A percentile compares a stretch with the other conserved stretches of the same genome.
Conservation (phyloP, 345 rosid genomes). For the Psidium friedrichsthalianum region DNA sequence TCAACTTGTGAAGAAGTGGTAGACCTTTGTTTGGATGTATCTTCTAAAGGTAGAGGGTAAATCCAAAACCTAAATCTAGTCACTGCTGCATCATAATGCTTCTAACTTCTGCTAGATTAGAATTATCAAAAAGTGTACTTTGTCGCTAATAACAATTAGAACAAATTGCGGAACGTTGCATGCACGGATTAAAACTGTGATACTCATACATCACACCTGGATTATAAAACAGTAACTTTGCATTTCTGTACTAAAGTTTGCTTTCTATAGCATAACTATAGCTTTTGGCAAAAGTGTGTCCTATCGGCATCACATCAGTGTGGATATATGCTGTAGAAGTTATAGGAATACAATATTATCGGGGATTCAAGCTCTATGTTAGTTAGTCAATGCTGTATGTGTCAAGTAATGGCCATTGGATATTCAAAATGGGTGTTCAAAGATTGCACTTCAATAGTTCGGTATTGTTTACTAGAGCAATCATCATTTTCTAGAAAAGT, state of each 20-base stretch:
- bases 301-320: neutral
- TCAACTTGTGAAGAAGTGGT: neutral
- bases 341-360: neutral
- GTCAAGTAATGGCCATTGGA: neutral
- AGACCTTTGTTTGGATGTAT: neutral
- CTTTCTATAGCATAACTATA: neutral
- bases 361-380: neutral
- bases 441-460: neutral
- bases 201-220: neutral
- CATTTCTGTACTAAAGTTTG: neutral
- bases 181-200: neutral
- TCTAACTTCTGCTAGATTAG: neutral
- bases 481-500: neutral
- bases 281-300: neutral
- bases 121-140: neutral
- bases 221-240: neutral
- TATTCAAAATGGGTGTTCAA: neutral
- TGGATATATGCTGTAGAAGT: neutral
- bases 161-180: neutral
- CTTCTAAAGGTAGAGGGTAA: neutral
- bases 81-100: neutral
- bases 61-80: neutral
- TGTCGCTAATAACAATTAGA: neutral
- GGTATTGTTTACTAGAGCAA: neutral
- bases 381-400: accelerated